Base-by-base conservation (phyloP, 2,329 filamentous ascomycete species). In the Fusarium annulatum region DNA sequence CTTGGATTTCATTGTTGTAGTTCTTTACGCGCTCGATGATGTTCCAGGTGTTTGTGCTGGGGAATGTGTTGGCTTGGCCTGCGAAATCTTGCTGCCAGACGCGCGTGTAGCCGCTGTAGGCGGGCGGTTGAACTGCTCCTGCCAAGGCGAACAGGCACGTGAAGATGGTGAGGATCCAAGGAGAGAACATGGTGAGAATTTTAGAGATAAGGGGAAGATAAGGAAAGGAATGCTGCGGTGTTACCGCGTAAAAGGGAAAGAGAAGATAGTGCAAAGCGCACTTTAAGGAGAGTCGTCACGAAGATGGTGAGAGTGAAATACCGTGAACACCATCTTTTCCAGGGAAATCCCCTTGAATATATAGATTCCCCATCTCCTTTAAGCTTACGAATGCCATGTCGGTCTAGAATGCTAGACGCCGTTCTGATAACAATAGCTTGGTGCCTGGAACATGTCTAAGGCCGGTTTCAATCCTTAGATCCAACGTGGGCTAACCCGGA, bases 1-100 rank as follows among this genome's bases (percentile, higher is more conserved):
- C 82, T 77, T 90, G 82, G 21, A 85, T 73, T 75, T 90, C 88
- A 73, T 85, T 83, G 83, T 90, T 90, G 78, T 83, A 84, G 72
- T 83, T 80, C 59, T 86, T 80, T 58, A 84, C 82, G 26, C 76
- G 77, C 48, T 76, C 71, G 65, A 85, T 82, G 60, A 83, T 78
- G 68, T 84, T 81, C 87, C 87, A 88, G 53, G 79, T 79, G 56
- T 33, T 72, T 9, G 69, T 57, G 76, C 82, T 78, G 9, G 85
- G 83, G 2, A 77, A 64, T 3, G 76, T 67, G 45, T 83, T 83
- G 23, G 78, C 71, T 2, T 57, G 38, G 11, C 86, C 87, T 5
- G 61, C 43, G 62, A 88, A 88, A 30, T 70, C 74, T 30, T 87
- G 85, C 9, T 82, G 78, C 85, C 85, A 88, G 43, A 85, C 51